Base-by-base conservation (phyloP, 805 yeast species). In the Ogataea henricii region DNA sequence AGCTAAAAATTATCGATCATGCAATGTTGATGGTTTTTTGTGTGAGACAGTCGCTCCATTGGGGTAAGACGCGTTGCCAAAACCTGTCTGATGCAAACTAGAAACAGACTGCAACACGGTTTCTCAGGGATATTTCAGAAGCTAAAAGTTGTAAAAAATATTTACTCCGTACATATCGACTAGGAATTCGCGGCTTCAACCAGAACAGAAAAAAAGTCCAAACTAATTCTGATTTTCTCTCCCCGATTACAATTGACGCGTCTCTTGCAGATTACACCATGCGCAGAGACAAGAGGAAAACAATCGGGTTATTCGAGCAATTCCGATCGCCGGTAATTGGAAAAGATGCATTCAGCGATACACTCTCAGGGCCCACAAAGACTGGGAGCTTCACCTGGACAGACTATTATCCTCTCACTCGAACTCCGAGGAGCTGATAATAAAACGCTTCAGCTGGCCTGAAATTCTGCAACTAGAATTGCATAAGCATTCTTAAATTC, bases 231-330 rank as follows among this genome's bases (percentile, higher is more conserved):
- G n/a, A 9, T 30, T 30, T 30, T 30, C 34, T 9, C 18, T 14
- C 34, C 17, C 34, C n/a, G 41, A 38, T 25, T 38, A 17, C 20
- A 10, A 39, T 16, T 39, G 42, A 39, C 32, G 42, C 33, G 42
- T 39, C 34, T 39, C 42, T 4, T 39, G 42, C 42, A 39, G 42
- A 17, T 6, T 12, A 3, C 3, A n/a, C 8, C 4, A 26, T 12
- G 14, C 30, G 29, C 30, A 25, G 34, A 30, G 8, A 30, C 34
- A 30, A 30, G 34, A 30, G 34, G 17, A 14, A 30, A 16, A 30
- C 34, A 30, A 30, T 30, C n/a, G 4, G 30, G 30, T 13, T 4
- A n/a, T 5, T n/a, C n/a, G 8, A 22, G 8, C 12, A 13, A n/a
- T 5, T 8, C 5, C n/a, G 34, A 30, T 30, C 34, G 16, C 34